Base-by-base conservation (phyloP, 1,139 yeast species). In the Scheffersomyces parashehatae region DNA sequence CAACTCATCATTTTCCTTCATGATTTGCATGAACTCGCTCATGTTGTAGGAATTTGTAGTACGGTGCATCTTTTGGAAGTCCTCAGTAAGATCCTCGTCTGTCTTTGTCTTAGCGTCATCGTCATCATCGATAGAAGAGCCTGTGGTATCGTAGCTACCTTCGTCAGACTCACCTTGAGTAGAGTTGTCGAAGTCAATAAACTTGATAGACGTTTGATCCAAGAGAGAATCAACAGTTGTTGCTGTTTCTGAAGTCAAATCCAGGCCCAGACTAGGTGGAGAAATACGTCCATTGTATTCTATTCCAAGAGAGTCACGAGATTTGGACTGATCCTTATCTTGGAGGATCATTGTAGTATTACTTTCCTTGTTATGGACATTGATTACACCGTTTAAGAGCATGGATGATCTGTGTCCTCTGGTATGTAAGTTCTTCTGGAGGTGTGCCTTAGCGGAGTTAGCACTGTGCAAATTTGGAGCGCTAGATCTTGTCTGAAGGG, bases 11-110 rank as follows among this genome's bases (percentile, higher is more conserved):
- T 31, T 40, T 15, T 51, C 48, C 41, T 56, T 49, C 28, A 60
- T 47, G 35, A 49, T 44, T 39, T 48, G 48, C 35, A 63, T 46
- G 37, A 64, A 59, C 24, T 58, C 62, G 30, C 51, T 56, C 32
- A 64, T 56, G 39, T 60, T 60, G 28, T 56, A 49, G 16, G 56
- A 42, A 37, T 64, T 58, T 9, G 62, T 55, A 5, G 64, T 59
- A 35, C 68, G 56, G 40, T 56, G 68, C 13, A 51, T 43, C 29
- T 42, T 41, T 15, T 31, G 16, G 16, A 30, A 13, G 3, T 30
- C 35, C 24, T 31, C 20, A 3, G 35, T 15, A 9, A 13, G n/a
- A 7, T 14, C 20, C 24, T 31, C 35, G 10, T 31, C 35, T n/a
- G 20, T 20, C 12, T 14, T 20, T 7, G 35, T 31, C 26, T 20